Base-by-base conservation (phyloP, 805 yeast genomes). In the Sungouiozyma intestinalis region DNA sequence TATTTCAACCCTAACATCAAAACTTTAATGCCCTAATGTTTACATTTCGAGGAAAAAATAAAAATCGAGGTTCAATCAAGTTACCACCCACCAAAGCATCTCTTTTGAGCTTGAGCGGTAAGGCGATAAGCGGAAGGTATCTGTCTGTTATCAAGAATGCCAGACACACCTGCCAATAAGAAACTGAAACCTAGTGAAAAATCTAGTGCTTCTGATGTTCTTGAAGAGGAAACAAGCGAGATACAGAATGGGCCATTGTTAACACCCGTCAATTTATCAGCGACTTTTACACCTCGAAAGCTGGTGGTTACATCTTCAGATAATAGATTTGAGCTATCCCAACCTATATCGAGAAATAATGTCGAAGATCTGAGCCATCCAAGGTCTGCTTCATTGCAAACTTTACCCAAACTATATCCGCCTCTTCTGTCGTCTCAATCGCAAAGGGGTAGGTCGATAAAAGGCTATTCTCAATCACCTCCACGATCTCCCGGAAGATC, bases 391-490 rank as follows among this genome's bases (percentile, higher is more conserved):
- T 16, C 38, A 11, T 36, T 24, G 8, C 39, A 36, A 20, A 18
- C 21, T 13, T 45, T 55, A 6, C 47, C 60, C 6, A 41, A 52
- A 16, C 57, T 55, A 35, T 54, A 50, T 1, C 60, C 62, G 13
- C 65, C 67, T 2, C 65, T 66, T 15, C 40, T 43, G 8, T 57
- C 57, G 27, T 53, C 63, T 9, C 55, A 65, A 1, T 60, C 64
- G 0, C 58, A 64, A 40, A 57, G 60, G 36, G 68, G 71, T 0
- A 60, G 66, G 3, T 61, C 58, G 38, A 48, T 39, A 6, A 53
- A 50, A 40, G 39, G 52, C 4, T 57, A 49, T 44, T 54, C 64
- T 2, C 61, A 53, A 43, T 54, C 59, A 6, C 57, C 60, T 6
- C 53, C 55, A 9, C 51, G 54, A 35, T 40, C 42, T 16, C 42